Conservation (phyloP, 805 yeast species). For the Ogataea methylovora region DNA sequence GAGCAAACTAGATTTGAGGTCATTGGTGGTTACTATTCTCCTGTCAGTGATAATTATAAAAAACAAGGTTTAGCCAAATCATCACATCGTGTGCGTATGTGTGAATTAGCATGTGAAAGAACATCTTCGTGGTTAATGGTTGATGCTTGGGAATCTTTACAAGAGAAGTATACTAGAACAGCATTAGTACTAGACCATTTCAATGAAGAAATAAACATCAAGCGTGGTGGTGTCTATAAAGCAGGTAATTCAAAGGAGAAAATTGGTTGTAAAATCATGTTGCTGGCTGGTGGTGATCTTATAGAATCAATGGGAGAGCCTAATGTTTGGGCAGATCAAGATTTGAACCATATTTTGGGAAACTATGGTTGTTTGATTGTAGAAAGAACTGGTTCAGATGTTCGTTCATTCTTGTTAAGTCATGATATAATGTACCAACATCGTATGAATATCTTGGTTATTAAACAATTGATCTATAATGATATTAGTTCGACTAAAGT, state of each 20-base stretch:
- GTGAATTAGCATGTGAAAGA: slow-evolving; percentile 95
- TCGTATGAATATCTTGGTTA: slow-evolving; percentile 84
- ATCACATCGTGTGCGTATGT: slow-evolving; percentile 90
- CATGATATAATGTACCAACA: slow-evolving; percentile 98
- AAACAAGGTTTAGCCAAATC: slow-evolving; percentile 91
- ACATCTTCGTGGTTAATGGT: slow-evolving; percentile 98
- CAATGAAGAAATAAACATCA: slow-evolving; percentile 88
- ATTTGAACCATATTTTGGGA: slow-evolving; percentile 90
- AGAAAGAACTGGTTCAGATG: slow-evolving; percentile 95
- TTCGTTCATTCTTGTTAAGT: slow-evolving; percentile 79
- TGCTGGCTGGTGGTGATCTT: slow-evolving; percentile 95
- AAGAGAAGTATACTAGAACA: slow-evolving; percentile 84
- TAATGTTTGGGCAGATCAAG: slow-evolving; percentile 96
- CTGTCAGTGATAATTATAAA: slow-evolving; percentile 87
- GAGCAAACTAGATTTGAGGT: slow-evolving; percentile 94
- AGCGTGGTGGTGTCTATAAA: slow-evolving; percentile 73
- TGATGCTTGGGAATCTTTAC: slow-evolving; percentile 97
- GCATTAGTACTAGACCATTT: slow-evolving; percentile 95
- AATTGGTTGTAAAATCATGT: slow-evolving; percentile 84
- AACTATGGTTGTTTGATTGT: slow-evolving; percentile 94
- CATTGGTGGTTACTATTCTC: slow-evolving; percentile 93
- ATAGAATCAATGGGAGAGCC: slow-evolving; percentile 99
- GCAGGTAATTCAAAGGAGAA: slow-evolving; percentile 45
- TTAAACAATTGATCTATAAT: slow-evolving; percentile 92
- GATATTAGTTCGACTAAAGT: slow-evolving; percentile 95